A percentile compares a stretch with the other conserved stretches of the same genome.
phyloP scores from a whole-genome alignment of 2,329 filamentous ascomycete species.

The Pleomassaria siparia region DNA sequence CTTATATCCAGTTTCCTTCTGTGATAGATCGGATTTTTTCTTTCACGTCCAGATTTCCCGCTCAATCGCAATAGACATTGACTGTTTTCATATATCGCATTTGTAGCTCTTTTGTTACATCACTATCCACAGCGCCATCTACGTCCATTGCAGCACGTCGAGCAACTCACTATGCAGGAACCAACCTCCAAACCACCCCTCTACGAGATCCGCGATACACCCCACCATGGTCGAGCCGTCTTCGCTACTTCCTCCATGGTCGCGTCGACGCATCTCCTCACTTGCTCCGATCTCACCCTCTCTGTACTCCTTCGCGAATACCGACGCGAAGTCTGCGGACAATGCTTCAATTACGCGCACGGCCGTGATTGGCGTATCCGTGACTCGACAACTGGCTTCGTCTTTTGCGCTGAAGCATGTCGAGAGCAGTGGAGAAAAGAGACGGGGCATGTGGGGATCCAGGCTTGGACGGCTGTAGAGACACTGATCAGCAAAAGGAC shows the following conservation, averaged over 20 bases:
- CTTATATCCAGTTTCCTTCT: too few species aligned
- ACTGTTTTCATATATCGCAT: too few species aligned
- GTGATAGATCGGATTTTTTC: too few species aligned
- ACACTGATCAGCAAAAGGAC: conserved; percentile 30
- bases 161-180: neutral
- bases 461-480: conserved; percentile 40
- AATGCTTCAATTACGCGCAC: conserved; percentile 50
- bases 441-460: conserved; percentile 28
- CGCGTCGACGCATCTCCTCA: conserved; percentile 39
- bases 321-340: conserved; percentile 51
- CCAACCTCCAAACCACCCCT: conserved; percentile 5
- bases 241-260: conserved; percentile 43
- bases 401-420: conserved; percentile 46
- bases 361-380: conserved; percentile 46
- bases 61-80: too few species aligned
- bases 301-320: conserved; percentile 50
- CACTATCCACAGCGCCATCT: too few species aligned
- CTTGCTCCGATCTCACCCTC: conserved; percentile 41
- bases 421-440: conserved; percentile 37
- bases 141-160: too few species aligned
- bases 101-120: too few species aligned
- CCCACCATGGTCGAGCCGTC: conserved; percentile 48
- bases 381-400: conserved; percentile 43
- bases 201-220: conserved; percentile 46
- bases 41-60: too few species aligned